A percentile compares a stretch with the other conserved stretches of the same genome.
Evolutionary conservation across 2,329 filamentous ascomycete species (phyloP).

Genomic region (Teratosphaeria zuluensis): DNA sequence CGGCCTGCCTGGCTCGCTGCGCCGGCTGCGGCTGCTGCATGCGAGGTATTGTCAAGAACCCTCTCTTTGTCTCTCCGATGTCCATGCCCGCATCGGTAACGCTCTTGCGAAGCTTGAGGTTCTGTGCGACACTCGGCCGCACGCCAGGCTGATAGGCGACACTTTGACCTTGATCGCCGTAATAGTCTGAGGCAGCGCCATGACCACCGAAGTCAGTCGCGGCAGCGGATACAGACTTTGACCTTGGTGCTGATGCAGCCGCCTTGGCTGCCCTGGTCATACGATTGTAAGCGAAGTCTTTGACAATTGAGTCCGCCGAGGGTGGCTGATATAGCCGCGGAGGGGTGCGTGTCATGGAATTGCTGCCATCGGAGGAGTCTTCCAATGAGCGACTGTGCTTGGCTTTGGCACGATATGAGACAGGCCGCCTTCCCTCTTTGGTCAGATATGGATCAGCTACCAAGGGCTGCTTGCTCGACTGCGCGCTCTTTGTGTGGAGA

Average conservation of each 20-base stretch:
- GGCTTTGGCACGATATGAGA: constrained; percentile 2
- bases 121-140: constrained; percentile 27
- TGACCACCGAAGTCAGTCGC: constrained; percentile 15
- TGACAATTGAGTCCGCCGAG: constrained; percentile 22
- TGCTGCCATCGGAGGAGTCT: background rate
- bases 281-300: constrained; percentile 22
- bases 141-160: constrained; percentile 50
- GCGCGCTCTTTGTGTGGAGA: constrained; percentile 7
- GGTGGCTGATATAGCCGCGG: constrained; percentile 20
- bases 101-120: background rate
- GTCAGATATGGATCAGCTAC: constrained; percentile 4
- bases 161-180: constrained; percentile 51
- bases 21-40: background rate
- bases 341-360: constrained; percentile 18
- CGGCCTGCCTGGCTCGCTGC: background rate
- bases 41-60: background rate
- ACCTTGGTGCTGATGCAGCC: background rate
- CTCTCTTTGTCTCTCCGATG: background rate
- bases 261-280: background rate
- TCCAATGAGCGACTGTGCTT: background rate
- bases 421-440: constrained; percentile 2
- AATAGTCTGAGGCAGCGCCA: constrained; percentile 51
- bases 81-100: background rate
- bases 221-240: background rate
- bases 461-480: constrained; percentile 10